Evolutionary conservation across 148 eudicot genomes (phyloP).

Genomic region (Cornus controversa): DNA sequence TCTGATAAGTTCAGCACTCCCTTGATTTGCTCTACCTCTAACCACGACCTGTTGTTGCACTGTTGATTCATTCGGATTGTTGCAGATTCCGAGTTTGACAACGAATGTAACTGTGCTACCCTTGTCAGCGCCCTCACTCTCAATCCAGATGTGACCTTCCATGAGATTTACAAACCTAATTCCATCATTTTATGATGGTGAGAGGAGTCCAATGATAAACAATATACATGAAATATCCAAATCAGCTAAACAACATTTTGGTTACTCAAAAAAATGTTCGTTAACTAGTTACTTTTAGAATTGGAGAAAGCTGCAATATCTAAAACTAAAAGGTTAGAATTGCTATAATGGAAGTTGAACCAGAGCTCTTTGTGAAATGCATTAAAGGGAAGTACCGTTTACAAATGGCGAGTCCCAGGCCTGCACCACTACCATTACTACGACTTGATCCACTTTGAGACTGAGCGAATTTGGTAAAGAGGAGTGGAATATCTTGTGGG

Average conservation of each 20-base stretch:
- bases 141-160: slow-evolving; percentile 80
- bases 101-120: slow-evolving; percentile 58
- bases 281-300: not conserved
- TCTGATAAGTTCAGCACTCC: slow-evolving; percentile 27
- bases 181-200: not conserved
- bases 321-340: not conserved
- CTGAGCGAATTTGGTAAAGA: slow-evolving; percentile 71
- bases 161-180: slow-evolving; percentile 67
- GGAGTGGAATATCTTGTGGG: slow-evolving; percentile 62
- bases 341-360: not conserved
- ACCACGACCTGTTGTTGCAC: slow-evolving; percentile 18
- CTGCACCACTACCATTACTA: slow-evolving; percentile 41
- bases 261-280: too few relatives aligned
- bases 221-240: not conserved
- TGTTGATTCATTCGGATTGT: slow-evolving; percentile 25
- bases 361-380: not conserved
- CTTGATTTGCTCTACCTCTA: slow-evolving; percentile 31
- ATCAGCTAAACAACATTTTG: not conserved
- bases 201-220: not conserved
- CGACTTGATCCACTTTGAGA: slow-evolving; percentile 37
- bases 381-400: slow-evolving; percentile 50
- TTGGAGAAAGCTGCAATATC: not conserved
- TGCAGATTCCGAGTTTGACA: slow-evolving; percentile 46
- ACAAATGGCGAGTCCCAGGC: slow-evolving; percentile 93
- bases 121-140: slow-evolving; percentile 69